phyloP scores from a whole-genome alignment of 1,284 basidiomycete genomes.

The Tylopilus orsonianus region DNA sequence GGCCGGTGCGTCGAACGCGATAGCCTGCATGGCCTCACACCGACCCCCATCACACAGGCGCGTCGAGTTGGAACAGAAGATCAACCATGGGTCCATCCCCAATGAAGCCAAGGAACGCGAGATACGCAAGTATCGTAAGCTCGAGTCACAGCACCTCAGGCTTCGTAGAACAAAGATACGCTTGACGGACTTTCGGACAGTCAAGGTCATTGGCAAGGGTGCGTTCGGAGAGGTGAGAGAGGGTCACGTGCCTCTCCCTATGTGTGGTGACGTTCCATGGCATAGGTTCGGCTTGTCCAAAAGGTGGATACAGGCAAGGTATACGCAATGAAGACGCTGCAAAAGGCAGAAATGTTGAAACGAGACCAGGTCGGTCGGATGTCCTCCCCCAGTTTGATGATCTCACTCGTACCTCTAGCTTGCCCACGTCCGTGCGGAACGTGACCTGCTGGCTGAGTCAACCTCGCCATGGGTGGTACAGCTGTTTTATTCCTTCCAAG shows the following conservation, averaged over 20 bases:
- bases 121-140: conserved; percentile 86
- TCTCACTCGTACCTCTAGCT: conserved; percentile 51
- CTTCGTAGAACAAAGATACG: conserved; percentile 92
- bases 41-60: conserved; percentile 53
- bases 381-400: background rate
- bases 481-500: conserved; percentile 98
- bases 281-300: conserved; percentile 89
- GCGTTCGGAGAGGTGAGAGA: conserved; percentile 88
- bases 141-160: conserved; percentile 90
- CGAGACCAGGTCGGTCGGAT: conserved; percentile 81
- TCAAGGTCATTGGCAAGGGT: conserved; percentile 99
- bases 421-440: conserved; percentile 97
- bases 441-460: conserved; percentile 96
- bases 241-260: background rate
- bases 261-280: conserved; percentile 1
- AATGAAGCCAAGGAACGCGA: conserved; percentile 90
- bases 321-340: conserved; percentile 98
- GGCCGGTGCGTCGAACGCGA: conserved; percentile 39
- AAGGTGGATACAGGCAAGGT: conserved; percentile 98
- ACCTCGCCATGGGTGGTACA: conserved; percentile 99
- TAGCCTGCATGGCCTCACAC: conserved; percentile 6
- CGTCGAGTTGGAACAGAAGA: conserved; percentile 88
- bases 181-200: conserved; percentile 90
- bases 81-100: conserved; percentile 72
- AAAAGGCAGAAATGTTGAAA: conserved; percentile 99